phyloP scores from a whole-genome alignment of 1,284 basidiomycete species.

The Tylopilus orsonianus region DNA sequence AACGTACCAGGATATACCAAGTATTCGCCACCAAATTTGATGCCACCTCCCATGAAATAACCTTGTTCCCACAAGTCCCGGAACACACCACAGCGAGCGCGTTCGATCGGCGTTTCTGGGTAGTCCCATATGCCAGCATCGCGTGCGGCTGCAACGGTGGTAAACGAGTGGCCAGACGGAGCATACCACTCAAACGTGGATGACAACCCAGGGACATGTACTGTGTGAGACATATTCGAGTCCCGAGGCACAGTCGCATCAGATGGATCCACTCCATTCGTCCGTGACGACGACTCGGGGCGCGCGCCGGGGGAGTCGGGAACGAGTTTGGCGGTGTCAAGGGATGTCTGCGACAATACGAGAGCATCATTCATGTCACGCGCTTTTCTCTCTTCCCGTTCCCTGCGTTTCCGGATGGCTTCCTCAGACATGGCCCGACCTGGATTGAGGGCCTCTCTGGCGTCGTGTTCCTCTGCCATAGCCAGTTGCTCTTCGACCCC shows the following conservation, averaged over 20 bases:
- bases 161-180: conserved; percentile 42
- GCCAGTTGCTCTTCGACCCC: conserved; percentile 48
- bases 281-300: conserved; percentile 8
- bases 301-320: conserved; percentile 3
- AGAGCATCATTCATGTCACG: conserved; percentile 3
- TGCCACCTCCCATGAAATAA: conserved; percentile 82
- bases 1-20: conserved; percentile 89
- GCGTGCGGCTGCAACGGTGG: conserved; percentile 60
- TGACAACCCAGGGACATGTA: conserved; percentile 65
- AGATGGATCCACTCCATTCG: conserved; percentile 2
- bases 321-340: conserved; percentile 11
- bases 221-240: conserved; percentile 44
- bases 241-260: conserved; percentile 2
- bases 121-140: conserved; percentile 76
- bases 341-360: conserved; percentile 34
- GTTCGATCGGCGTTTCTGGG: conserved; percentile 63
- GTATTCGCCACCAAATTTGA: conserved; percentile 95
- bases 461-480: conserved; percentile 44
- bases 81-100: conserved; percentile 79
- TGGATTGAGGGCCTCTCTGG: conserved; percentile 43
- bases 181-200: conserved; percentile 62
- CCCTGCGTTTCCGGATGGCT: conserved; percentile 67
- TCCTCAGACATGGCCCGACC: conserved; percentile 56
- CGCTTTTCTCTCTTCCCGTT: conserved; percentile 52
- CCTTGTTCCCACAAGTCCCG: conserved; percentile 78